Base-by-base conservation (phyloP, 116 monocot species). In the Phalaenopsis hybrid region DNA sequence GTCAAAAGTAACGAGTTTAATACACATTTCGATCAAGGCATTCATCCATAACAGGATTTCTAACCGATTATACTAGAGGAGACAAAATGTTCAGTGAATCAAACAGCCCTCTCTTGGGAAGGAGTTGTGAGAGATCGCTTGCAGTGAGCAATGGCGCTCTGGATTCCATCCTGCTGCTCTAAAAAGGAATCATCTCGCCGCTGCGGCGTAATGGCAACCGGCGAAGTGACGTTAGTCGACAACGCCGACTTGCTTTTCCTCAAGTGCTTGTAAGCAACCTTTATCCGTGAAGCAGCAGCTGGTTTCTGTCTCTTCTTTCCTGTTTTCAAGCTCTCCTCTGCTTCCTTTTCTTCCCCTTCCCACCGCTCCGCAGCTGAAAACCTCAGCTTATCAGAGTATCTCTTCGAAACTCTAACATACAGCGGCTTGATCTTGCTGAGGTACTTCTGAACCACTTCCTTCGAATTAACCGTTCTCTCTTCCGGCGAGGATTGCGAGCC, bases 391-490 rank as follows among this genome's bases (percentile, higher is more conserved):
- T 55, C 55, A 4, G 55, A 55, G 80, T 88, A 85, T 74, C 80
- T 79, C 79, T 83, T 93, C 44, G 93, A 93, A 1, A 86, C 91
- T 18, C 83, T 84, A 18, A 91, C 90, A 65, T 93, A 90, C 69
- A 91, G 84, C 17, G 95, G 95, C 81, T 94, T 96, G 79, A 97
- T 94, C 91, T 92, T 97, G 87, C 81, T 91, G 0, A 94, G 78
- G 76, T 91, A 97, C 86, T 78, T 86, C 80, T 91, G 87, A n/a
- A 97, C 65, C 20, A 83, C 78, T 41, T 91, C 91, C 81, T 89
- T 92, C 2, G 88, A 70, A 46, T 74, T 46, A 25, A 15, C 44
- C 69, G 80, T 25, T 49, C 10, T 4, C 69, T 80, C 68, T 67
- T 65, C 81, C 65, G 78, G 76, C 17, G 59, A 44, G 52, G 79